These are phyloP conservation scores for Candida suzukii DNA, from an alignment of 805 yeast genomes.

Conservation along the genomic window DNA sequence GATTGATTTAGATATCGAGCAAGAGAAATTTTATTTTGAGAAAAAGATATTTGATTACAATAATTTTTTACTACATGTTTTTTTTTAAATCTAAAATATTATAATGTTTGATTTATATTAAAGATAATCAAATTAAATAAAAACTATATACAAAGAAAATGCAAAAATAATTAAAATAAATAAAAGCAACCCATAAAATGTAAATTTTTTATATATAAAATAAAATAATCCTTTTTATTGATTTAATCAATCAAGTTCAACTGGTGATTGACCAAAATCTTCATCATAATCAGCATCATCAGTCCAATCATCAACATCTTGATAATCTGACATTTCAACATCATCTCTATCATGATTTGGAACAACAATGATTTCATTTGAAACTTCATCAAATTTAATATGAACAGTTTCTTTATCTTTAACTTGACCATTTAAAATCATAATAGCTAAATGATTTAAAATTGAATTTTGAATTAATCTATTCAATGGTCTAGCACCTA, in stretches of 20 bases:
- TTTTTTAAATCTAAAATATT: too few species aligned
- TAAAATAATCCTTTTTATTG: too few species aligned
- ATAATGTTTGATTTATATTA: too few species aligned
- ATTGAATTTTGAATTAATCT: slow-evolving; percentile 86
- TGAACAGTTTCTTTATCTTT: slow-evolving; percentile 81
- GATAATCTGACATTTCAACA: slow-evolving; percentile 38
- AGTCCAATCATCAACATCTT: slow-evolving; percentile 39
- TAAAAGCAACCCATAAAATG: too few species aligned
- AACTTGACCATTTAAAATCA: slow-evolving; percentile 80
- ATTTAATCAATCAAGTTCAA: slow-evolving; percentile 14
- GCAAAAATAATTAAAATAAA: too few species aligned
- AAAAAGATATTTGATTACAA: too few species aligned
- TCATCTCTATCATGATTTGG: slow-evolving; percentile 75
- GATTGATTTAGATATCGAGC: too few species aligned
- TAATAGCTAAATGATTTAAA: slow-evolving; percentile 82
- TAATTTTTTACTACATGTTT: too few species aligned
- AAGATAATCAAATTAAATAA: too few species aligned
- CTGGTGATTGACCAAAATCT: slow-evolving; percentile 14
- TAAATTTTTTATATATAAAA: too few species aligned
- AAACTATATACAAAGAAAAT: too few species aligned
- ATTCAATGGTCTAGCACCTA: slow-evolving; percentile 96
- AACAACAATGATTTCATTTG: slow-evolving; percentile 62
- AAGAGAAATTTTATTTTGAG: too few species aligned
- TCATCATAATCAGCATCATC: slow-evolving; percentile 60
- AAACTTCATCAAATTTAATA: slow-evolving; percentile 34